A percentile compares a stretch with the other conserved stretches of the same genome.
phyloP scores from a whole-genome alignment of 805 yeast species.

The Yarrowia sp. region DNA sequence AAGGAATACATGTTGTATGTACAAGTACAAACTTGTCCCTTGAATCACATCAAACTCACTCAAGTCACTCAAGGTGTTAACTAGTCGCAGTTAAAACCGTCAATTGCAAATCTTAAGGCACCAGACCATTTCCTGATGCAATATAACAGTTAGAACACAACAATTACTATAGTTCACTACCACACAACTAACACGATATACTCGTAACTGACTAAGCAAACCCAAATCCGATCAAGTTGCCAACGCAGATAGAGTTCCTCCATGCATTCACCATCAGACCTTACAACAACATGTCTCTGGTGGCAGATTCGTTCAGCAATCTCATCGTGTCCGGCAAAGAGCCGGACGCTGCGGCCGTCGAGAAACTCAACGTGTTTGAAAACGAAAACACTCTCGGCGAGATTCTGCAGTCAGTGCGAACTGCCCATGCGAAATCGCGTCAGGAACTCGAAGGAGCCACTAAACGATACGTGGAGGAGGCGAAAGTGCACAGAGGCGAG shows the following conservation, averaged over 20 bases:
- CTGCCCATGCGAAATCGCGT: background rate
- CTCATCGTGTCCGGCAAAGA: constrained; percentile 3
- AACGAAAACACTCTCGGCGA: constrained; percentile 1
- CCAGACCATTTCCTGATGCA: no score
- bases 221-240: background rate
- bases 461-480: constrained; percentile 10
- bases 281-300: background rate
- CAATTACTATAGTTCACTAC: no score
- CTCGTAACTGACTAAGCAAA: background rate
- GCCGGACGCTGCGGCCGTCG: background rate
- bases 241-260: background rate
- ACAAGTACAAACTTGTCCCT: no score
- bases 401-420: constrained; percentile 1
- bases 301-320: constrained; percentile 16
- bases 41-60: no score
- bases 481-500: constrained; percentile 10
- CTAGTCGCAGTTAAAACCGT: no score
- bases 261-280: background rate
- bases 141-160: no score
- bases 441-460: background rate
- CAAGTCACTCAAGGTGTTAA: no score
- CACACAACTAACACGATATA: no score
- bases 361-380: constrained; percentile 1
- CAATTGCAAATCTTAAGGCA: no score
- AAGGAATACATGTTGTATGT: no score